phyloP scores from a whole-genome alignment of 139 green algal species.

The Micractinium conductrix region DNA sequence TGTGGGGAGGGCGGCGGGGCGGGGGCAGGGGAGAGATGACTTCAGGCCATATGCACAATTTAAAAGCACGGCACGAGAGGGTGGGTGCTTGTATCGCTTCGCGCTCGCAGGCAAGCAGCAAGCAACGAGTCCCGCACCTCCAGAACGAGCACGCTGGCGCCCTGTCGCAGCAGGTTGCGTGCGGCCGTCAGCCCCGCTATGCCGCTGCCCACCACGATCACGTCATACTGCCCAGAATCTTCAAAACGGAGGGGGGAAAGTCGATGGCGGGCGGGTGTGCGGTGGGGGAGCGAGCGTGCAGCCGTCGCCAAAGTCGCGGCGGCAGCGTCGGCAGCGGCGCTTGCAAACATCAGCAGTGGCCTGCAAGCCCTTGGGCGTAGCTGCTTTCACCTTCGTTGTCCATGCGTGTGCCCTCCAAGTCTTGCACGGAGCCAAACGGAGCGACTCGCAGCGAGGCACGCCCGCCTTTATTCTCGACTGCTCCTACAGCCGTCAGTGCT shows the following conservation, averaged over 20 bases:
- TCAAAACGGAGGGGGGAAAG: not conserved
- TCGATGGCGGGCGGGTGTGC: not conserved
- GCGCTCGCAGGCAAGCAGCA: not conserved
- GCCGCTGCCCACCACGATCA: slow-evolving; percentile 6
- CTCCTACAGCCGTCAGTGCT: not conserved
- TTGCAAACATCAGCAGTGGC: too few relatives aligned
- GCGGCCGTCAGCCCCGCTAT: slow-evolving; percentile 2
- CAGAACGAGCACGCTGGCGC: slow-evolving; percentile 7
- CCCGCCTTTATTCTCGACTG: not conserved
- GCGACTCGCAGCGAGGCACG: not conserved
- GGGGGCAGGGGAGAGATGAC: too few relatives aligned
- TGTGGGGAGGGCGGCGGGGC: not conserved
- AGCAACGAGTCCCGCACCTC: not conserved
- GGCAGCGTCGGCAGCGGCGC: too few relatives aligned
- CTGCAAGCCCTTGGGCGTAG: not conserved
- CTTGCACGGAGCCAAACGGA: not conserved
- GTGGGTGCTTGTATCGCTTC: too few relatives aligned
- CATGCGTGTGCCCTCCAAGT: not conserved
- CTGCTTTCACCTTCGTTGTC: not conserved
- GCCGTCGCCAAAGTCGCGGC: too few relatives aligned
- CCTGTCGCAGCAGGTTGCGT: slow-evolving; percentile 15
- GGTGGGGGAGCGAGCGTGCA: too few relatives aligned
- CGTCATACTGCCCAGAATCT: not conserved
- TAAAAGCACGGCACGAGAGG: too few relatives aligned
- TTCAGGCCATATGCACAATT: too few relatives aligned